phyloP scores from a whole-genome alignment of 1,284 basidiomycete species.

The Rhodotorula sp. region DNA sequence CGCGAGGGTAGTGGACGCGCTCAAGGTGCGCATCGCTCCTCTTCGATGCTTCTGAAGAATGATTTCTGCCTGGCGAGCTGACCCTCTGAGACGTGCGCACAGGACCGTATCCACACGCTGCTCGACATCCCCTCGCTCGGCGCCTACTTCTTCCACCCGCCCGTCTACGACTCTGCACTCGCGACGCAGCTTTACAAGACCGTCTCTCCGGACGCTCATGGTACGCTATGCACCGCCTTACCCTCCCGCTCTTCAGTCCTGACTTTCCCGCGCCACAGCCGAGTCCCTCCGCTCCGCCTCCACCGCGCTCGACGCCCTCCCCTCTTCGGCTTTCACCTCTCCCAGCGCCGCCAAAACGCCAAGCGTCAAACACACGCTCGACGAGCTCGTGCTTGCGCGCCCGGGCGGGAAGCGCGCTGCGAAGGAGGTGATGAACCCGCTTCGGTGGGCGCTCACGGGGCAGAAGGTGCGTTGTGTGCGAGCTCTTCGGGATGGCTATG shows the following conservation, averaged over 20 bases:
- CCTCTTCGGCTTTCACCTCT: constrained; percentile 27
- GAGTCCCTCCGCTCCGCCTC: constrained; percentile 26
- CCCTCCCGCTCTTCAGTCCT: neutral
- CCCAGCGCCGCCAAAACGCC: constrained; percentile 45
- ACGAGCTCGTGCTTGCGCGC: constrained; percentile 54
- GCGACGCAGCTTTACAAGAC: constrained; percentile 61
- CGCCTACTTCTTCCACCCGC: constrained; percentile 73
- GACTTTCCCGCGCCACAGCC: constrained; percentile 23
- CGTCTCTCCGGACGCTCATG: constrained; percentile 54
- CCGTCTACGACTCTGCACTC: constrained; percentile 61
- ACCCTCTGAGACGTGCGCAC: neutral
- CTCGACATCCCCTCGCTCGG: constrained; percentile 66
- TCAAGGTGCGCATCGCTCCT: constrained; percentile 22
- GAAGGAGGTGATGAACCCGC: constrained; percentile 63
- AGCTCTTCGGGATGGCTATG: neutral
- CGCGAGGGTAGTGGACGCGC: constrained; percentile 16
- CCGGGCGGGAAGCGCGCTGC: constrained; percentile 57
- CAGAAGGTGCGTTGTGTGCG: constrained; percentile 61
- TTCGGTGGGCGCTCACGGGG: constrained; percentile 75
- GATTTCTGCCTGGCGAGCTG: neutral
- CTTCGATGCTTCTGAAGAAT: too few relatives aligned
- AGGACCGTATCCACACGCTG: constrained; percentile 71
- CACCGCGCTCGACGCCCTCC: constrained; percentile 20
- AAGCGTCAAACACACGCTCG: constrained; percentile 55
- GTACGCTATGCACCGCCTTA: constrained; percentile 51